A percentile compares a stretch with the other conserved stretches of the same genome.
Evolutionary conservation across 495 filamentous ascomycete genomes (phyloP).

Genomic region (Achaetomiella virescens): DNA sequence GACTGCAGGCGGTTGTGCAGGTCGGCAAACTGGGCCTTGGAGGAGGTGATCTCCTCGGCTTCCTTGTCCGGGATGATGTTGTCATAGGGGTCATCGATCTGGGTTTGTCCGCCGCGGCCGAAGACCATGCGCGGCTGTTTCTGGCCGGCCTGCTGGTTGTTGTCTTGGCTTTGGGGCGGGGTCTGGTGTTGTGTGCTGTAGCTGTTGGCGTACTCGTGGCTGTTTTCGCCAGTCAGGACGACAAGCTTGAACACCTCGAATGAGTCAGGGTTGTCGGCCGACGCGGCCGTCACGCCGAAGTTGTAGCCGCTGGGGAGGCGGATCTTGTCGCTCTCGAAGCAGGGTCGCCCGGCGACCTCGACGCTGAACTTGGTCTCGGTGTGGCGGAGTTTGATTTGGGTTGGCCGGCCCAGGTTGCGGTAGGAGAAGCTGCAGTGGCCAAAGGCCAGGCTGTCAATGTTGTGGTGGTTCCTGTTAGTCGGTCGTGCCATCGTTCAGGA

Average conservation of each 20-base stretch:
- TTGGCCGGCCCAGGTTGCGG: conserved; percentile 82
- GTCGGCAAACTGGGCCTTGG: conserved; percentile 67
- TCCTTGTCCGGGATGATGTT: conserved; percentile 39
- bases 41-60: conserved; percentile 44
- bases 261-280: conserved; percentile 85
- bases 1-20: conserved; percentile 74
- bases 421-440: conserved; percentile 88
- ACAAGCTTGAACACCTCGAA: conserved; percentile 89
- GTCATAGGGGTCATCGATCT: conserved; percentile 35
- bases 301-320: conserved; percentile 71
- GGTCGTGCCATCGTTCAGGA: conserved; percentile 83
- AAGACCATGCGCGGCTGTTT: conserved; percentile 17
- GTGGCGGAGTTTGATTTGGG: conserved; percentile 67
- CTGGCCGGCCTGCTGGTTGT: conserved; percentile 28
- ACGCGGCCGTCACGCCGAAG: conserved; percentile 82
- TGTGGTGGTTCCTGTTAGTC: conserved; percentile 74
- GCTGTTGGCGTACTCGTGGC: conserved; percentile 33
- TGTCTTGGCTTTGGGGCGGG: conserved; percentile 9
- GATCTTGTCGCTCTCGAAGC: conserved; percentile 78
- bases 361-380: conserved; percentile 62
- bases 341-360: conserved; percentile 70
- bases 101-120: conserved; percentile 19
- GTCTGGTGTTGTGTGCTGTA: conserved; percentile 26
- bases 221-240: conserved; percentile 48
- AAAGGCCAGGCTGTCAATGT: conserved; percentile 81